These are phyloP conservation scores for Aphanocladium album DNA, from an alignment of 2,329 filamentous ascomycete genomes.

Conservation along the genomic window DNA sequence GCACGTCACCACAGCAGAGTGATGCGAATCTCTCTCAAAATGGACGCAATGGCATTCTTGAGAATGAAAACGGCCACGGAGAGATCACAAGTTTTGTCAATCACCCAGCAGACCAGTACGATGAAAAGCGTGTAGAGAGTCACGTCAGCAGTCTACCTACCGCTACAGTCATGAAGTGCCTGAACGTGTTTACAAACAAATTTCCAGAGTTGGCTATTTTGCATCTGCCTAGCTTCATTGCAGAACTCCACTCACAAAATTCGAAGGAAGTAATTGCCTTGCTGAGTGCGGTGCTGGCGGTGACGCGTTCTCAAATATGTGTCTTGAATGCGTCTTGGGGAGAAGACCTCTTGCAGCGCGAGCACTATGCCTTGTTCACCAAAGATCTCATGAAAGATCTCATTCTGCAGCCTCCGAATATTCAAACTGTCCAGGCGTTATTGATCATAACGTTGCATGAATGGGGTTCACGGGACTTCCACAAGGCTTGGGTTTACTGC, in stretches of 20 bases:
- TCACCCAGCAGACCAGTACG: not conserved
- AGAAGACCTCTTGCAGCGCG: conserved; percentile 24
- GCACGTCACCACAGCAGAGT: not conserved
- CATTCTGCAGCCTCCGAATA: conserved; percentile 25
- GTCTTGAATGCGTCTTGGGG: conserved; percentile 26
- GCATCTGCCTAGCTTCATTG: conserved; percentile 28
- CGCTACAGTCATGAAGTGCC: conserved; percentile 25
- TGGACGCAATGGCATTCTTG: not conserved
- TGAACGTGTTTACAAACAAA: conserved; percentile 30
- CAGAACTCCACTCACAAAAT: conserved; percentile 17
- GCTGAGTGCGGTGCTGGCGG: conserved; percentile 24
- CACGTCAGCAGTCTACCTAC: conserved; percentile 24
- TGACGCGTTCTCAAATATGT: conserved; percentile 28
- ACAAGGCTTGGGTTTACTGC: conserved; percentile 39
- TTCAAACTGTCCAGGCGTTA: conserved; percentile 34
- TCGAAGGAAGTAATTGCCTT: conserved; percentile 25
- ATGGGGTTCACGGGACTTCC: conserved; percentile 37
- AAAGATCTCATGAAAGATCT: conserved; percentile 22
- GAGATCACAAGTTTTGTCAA: not conserved
- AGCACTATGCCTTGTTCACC: conserved; percentile 29
- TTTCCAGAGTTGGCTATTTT: conserved; percentile 31
- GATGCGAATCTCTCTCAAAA: not conserved
- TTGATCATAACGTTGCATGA: conserved; percentile 36
- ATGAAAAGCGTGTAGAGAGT: conserved; percentile 2
- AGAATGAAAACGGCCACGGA: not conserved